phyloP scores from a whole-genome alignment of 345 rosid genomes.

The Passiflora organensis region DNA sequence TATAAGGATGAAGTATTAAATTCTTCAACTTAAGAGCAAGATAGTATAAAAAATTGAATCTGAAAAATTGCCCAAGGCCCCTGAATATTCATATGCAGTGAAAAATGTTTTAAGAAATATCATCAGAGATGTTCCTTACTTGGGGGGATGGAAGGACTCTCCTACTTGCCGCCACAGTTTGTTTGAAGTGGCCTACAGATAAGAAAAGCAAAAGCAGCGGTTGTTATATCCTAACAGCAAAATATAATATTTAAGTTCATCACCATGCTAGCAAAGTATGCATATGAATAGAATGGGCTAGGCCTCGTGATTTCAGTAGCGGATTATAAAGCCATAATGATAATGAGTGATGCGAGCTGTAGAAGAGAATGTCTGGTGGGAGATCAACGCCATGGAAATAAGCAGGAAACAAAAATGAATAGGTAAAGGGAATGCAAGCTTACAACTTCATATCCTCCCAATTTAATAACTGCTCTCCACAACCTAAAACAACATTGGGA shows the following conservation, averaged over 20 bases:
- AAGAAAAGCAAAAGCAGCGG: slow-evolving; percentile 13
- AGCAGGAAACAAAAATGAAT: neutral
- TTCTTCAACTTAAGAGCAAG: too few species aligned
- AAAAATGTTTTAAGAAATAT: neutral
- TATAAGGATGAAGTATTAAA: too few species aligned
- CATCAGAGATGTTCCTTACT: slow-evolving; percentile 41
- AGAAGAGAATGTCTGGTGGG: too few species aligned
- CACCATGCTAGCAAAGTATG: neutral
- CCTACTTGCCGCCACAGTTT: slow-evolving; percentile 90
- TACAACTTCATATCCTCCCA: slow-evolving; percentile 95
- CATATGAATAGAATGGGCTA: neutral
- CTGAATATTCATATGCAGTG: neutral
- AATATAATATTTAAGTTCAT: neutral
- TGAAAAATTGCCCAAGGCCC: too few species aligned
- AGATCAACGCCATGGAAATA: too few species aligned
- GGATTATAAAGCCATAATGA: too few species aligned
- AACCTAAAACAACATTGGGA: slow-evolving; percentile 41
- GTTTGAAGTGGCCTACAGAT: slow-evolving; percentile 63
- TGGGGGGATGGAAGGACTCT: slow-evolving; percentile 87
- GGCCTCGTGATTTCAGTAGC: too few species aligned
- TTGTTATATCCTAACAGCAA: slow-evolving; percentile 8
- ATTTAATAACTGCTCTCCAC: slow-evolving; percentile 67
- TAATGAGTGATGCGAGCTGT: too few species aligned
- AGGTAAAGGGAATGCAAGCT: slow-evolving; percentile 6
- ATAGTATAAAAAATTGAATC: too few species aligned